These are phyloP conservation scores for Mycena leptocephala DNA, from an alignment of 768 basidiomycete genomes.

Conservation along the genomic window DNA sequence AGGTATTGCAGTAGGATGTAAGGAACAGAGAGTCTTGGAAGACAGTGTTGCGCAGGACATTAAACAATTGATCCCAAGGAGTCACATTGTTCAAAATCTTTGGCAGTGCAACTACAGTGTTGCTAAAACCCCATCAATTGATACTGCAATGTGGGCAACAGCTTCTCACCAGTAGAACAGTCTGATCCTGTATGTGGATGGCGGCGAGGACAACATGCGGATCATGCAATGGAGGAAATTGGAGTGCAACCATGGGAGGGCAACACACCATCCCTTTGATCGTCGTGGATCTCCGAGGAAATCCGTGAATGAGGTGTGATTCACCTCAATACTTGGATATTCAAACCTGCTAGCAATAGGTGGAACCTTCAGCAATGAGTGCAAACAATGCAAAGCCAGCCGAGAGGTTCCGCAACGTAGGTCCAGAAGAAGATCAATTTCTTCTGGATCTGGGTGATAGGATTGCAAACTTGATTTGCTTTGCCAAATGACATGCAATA, in stretches of 20 bases:
- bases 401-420: slow-evolving; percentile 3
- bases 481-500: slow-evolving; percentile 1
- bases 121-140: not conserved
- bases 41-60: not conserved
- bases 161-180: too few relatives aligned
- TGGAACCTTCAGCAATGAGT: slow-evolving; percentile 1
- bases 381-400: not conserved
- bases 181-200: too few relatives aligned
- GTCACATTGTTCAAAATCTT: slow-evolving; percentile 2
- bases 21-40: slow-evolving; percentile 12
- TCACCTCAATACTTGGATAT: not conserved
- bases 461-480: too few relatives aligned
- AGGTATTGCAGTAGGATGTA: too few relatives aligned
- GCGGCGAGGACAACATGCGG: not conserved
- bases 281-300: slow-evolving; percentile 1
- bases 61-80: slow-evolving; percentile 5
- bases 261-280: slow-evolving; percentile 1
- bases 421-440: slow-evolving; percentile 10
- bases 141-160: too few relatives aligned
- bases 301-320: slow-evolving; percentile 3
- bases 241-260: not conserved
- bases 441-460: slow-evolving; percentile 1
- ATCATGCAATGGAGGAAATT: not conserved
- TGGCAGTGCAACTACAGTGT: not conserved
- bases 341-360: not conserved